Conservation (phyloP, 495 filamentous ascomycete species). For the Aspergillus baeticus region DNA sequence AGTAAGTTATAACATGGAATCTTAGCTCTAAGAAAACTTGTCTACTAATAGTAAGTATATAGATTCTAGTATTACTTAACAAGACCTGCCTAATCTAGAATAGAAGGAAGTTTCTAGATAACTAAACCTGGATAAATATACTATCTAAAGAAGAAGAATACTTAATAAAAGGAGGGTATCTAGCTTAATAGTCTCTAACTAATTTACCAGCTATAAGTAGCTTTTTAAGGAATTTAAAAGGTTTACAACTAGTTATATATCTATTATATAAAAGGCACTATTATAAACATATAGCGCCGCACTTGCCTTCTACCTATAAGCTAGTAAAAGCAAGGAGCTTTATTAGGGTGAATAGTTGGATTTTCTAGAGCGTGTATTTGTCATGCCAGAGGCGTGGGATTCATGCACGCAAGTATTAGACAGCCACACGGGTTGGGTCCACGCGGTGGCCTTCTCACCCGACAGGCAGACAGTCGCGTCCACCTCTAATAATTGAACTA, state of each 20-base stretch:
- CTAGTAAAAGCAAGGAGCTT: neutral
- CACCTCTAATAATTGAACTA: neutral
- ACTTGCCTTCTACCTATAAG: constrained; percentile 8
- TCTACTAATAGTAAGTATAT: too few species aligned
- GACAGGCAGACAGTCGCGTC: neutral
- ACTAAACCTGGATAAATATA: too few species aligned
- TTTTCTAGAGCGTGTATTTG: neutral
- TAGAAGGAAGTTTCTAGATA: too few species aligned
- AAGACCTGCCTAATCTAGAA: too few species aligned
- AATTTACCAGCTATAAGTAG: too few species aligned
- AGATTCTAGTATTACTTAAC: too few species aligned
- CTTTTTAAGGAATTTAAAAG: constrained; percentile 12
- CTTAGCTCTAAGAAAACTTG: constrained; percentile 2
- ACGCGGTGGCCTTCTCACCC: neutral
- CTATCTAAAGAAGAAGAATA: too few species aligned
- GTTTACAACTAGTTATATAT: constrained; percentile 1
- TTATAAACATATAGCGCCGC: constrained; percentile 9
- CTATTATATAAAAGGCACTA: constrained; percentile 11
- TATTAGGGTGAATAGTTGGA: constrained; percentile 2
- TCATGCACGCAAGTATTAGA: neutral
- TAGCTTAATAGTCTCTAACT: too few species aligned
- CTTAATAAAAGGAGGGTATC: too few species aligned
- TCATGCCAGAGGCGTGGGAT: constrained; percentile 6
- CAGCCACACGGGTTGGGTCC: neutral
- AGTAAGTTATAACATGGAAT: constrained; percentile 5